These are phyloP conservation scores for Mycosphaerella sp. DNA, from an alignment of 2,329 filamentous ascomycete genomes.

Conservation along the genomic window DNA sequence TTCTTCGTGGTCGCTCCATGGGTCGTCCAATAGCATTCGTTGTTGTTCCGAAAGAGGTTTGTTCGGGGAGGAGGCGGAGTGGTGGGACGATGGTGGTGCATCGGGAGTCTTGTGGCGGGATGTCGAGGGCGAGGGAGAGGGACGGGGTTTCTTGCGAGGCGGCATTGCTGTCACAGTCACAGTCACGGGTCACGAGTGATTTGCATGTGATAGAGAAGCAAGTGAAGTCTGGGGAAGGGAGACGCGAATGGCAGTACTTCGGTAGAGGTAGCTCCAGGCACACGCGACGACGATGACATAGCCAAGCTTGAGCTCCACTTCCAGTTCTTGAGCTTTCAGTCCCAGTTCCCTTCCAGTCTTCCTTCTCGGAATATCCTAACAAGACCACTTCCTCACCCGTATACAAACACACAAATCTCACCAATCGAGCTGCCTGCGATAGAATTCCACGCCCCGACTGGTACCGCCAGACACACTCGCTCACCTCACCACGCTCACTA, in stretches of 20 bases:
- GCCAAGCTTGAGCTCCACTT: no score
- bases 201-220: no score
- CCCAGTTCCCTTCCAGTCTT: no score
- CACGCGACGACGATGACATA: no score
- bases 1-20: slow-evolving; percentile 94
- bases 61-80: slow-evolving; percentile 29
- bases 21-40: slow-evolving; percentile 46
- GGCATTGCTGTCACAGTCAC: slow-evolving; percentile 47
- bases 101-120: slow-evolving; percentile 37
- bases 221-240: background rate
- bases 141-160: slow-evolving; percentile 61
- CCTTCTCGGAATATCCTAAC: no score
- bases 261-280: no score
- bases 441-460: background rate
- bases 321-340: no score
- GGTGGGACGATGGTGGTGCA: background rate
- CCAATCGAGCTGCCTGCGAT: no score
- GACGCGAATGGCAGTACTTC: background rate
- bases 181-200: background rate
- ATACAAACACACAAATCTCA: no score
- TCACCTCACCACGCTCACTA: background rate
- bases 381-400: no score
- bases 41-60: background rate
- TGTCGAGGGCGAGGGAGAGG: slow-evolving; percentile 44
- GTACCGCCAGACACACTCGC: background rate